phyloP scores from a whole-genome alignment of 2,329 filamentous ascomycete species.

The Pyrenophora seminiperda region DNA sequence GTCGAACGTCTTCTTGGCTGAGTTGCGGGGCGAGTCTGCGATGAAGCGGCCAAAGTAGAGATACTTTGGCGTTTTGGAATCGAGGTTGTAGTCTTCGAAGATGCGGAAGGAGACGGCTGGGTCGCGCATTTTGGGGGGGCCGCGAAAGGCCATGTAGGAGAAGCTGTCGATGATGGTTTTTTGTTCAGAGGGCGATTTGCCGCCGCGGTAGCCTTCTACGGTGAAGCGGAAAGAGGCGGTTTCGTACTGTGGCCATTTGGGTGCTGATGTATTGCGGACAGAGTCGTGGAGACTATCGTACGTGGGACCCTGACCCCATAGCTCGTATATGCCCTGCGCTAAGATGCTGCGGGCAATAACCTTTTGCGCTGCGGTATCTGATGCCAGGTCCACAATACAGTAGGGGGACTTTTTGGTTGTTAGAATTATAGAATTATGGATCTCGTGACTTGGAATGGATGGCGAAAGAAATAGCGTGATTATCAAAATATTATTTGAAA shows the following conservation, averaged over 20 bases:
- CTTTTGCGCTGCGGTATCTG: constrained; percentile 66
- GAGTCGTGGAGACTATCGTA: constrained; percentile 72
- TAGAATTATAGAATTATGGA: no score
- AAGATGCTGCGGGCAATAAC: constrained; percentile 80
- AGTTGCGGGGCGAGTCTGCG: constrained; percentile 66
- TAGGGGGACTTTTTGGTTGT: constrained; percentile 75
- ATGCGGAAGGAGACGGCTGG: constrained; percentile 74
- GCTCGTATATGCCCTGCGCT: constrained; percentile 80
- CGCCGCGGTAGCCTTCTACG: constrained; percentile 80
- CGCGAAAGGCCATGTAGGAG: constrained; percentile 75
- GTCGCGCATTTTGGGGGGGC: constrained; percentile 75
- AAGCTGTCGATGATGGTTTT: constrained; percentile 82
- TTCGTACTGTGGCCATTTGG: constrained; percentile 71
- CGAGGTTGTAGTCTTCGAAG: constrained; percentile 77
- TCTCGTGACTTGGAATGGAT: neutral
- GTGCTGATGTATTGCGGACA: constrained; percentile 62
- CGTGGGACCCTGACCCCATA: constrained; percentile 77
- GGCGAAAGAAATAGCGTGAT: neutral
- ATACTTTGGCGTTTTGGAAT: constrained; percentile 57
- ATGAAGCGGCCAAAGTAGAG: constrained; percentile 77
- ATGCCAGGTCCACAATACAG: constrained; percentile 71
- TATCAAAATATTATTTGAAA: neutral
- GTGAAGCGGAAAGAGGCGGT: constrained; percentile 78
- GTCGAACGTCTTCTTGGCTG: constrained; percentile 74
- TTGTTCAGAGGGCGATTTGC: constrained; percentile 67